Percentiles rank a stretch among this genome's conserved stretches.
These are phyloP conservation scores for Podosphaera fusca DNA, from an alignment of 2,329 filamentous ascomycete species.

Conservation along the genomic window DNA sequence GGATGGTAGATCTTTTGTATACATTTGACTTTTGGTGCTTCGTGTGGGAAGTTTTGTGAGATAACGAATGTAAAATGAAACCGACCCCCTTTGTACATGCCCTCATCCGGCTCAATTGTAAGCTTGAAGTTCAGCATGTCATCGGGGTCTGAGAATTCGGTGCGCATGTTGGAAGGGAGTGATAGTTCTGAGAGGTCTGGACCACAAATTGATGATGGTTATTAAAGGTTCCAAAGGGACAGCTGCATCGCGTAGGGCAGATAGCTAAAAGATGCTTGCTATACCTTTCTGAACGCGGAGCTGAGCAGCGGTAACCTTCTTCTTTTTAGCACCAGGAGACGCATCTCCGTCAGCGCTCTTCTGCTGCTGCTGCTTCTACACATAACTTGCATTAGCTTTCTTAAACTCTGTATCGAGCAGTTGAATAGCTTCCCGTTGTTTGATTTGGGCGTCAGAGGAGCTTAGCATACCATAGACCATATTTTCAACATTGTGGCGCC, in stretches of 20 bases:
- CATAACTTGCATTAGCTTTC: background rate
- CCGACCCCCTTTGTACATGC: conserved; percentile 63
- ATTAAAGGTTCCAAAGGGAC: background rate
- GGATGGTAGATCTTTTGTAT: conserved; percentile 98
- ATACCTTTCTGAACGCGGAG: conserved; percentile 86
- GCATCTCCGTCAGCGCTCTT: conserved; percentile 68
- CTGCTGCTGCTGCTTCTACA: conserved; percentile 83
- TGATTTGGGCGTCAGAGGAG: background rate
- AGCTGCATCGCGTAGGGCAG: background rate
- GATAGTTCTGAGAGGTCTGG: conserved; percentile 63
- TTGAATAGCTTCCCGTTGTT: background rate
- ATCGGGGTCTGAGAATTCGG: conserved; percentile 59
- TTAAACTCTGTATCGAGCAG: background rate
- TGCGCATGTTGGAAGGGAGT: conserved; percentile 58
- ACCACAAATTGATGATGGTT: conserved; percentile 1
- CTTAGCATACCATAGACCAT: conserved; percentile 71
- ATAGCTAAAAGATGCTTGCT: conserved; percentile 4
- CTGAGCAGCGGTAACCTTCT: conserved; percentile 94
- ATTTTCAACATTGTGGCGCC: conserved; percentile 76
- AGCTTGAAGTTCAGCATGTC: conserved; percentile 70
- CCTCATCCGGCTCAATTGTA: conserved; percentile 66
- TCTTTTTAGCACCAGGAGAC: conserved; percentile 62
- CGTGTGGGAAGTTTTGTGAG: conserved; percentile 87
- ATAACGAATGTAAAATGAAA: conserved; percentile 87
- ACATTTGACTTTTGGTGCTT: conserved; percentile 92